Conservation (phyloP, 148 eudicot genomes). For the Rhododendron ferrugineum region DNA sequence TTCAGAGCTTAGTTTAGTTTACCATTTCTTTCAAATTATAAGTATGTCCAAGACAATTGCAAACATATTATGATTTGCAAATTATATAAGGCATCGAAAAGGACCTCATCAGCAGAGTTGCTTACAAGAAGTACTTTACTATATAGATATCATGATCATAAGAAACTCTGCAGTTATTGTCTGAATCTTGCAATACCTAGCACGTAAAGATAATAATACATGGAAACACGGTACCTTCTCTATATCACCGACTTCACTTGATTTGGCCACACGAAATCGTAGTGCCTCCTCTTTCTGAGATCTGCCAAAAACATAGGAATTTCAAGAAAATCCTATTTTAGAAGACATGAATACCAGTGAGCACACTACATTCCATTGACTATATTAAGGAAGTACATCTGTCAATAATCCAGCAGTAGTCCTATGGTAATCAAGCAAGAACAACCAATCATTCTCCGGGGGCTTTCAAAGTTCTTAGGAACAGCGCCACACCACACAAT, state of each 20-base stretch:
- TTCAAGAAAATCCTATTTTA: conserved; percentile 1
- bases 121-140: neutral
- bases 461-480: neutral
- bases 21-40: neutral
- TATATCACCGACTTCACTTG: conserved; percentile 74
- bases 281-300: conserved; percentile 87
- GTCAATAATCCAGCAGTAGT: neutral
- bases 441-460: neutral
- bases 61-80: neutral
- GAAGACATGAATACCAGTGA: neutral
- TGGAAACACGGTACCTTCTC: conserved; percentile 51
- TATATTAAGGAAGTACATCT: neutral
- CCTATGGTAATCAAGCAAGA: neutral
- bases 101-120: neutral
- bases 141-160: neutral
- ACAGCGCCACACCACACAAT: neutral
- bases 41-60: neutral
- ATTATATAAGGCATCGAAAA: neutral
- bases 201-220: neutral
- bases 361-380: neutral
- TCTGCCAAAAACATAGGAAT: conserved; percentile 33
- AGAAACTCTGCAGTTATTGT: neutral
- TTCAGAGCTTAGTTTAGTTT: neutral
- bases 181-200: neutral
- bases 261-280: conserved; percentile 75